Evolutionary conservation across 306 rosid species (phyloP), one percentile per base, ranked within the genome.

Genomic region (Ziziphus jujuba): DNA sequence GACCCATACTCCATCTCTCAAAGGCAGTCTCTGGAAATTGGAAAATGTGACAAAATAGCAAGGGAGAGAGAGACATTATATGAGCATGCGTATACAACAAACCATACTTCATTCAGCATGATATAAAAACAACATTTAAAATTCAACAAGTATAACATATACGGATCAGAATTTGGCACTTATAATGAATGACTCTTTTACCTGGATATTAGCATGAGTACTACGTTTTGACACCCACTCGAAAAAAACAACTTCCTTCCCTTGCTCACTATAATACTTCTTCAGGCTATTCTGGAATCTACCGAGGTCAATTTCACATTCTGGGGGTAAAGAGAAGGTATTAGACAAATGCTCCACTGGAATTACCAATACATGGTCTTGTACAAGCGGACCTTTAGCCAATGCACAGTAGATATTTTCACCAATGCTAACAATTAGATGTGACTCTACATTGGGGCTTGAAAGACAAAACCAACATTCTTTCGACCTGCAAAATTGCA

Each of bases 381-480:
- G 81, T 63, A 93, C 87, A 52, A 90, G 96, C 22, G 95, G 97
- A 33, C 99, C 99, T 85, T 93, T 90, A 61, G 99, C 85, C 77
- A 90, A 75, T 53, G 99, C 99, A 75, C 95, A 84, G 81, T 93
- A 93, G 85, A 78, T 85, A 79, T 73, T 80, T 80, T 84, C 96
- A 62, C 95, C 95, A 36, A 93, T 71, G 63, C 95, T 93, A 81
- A 87, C 71, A 70, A 93, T 82, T 68, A 93, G 84, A 76, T 93
- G 96, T 0, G 89, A 88, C 76, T 93, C 96, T 72, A 93, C 75
- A 64, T 74, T 86, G 71, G 97, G 84, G 73, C 97, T 93, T 61
- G 99, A 93, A 72, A 93, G 77, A 88, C 99, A 93, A 79, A 93
- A 93, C 99, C 99, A 93, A 75, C 97, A 93, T 61, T 88, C 97